Evolutionary conservation across 345 rosid genomes (phyloP), one percentile per base, ranked within the genome.

Genomic region (Citrus cavaleriei): DNA sequence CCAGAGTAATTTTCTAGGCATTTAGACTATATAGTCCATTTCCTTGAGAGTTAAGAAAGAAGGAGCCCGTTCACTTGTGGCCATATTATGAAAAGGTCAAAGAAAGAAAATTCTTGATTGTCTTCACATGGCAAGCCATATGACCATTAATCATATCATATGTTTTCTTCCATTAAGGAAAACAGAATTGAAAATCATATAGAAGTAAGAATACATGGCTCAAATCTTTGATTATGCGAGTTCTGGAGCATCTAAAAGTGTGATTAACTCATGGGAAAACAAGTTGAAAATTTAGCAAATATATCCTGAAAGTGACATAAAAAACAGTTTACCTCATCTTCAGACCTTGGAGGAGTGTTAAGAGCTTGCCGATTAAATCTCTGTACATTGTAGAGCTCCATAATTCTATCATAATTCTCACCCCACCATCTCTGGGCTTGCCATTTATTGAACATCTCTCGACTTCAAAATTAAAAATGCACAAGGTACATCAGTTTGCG

Each of bases 351-450:
- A n/a, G 99, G 98, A 49, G 97, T 91, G 79, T 92, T 86, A 69
- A 96, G 94, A 59, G 99, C 97, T 81, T 94, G 98, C 4, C 97
- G 93, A 68, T 96, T 96, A 77, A 96, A 96, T 89, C 92, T 94
- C 72, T 94, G 99, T 54, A 96, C 99, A 83, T 96, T 94, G 79
- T 96, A 96, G 59, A 96, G 97, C 87, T 94, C 99, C 91, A 93
- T 93, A 84, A 96, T 93, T 77, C 97, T 86, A 59, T 96, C 99
- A 6, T 88, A 96, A 65, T 96, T 96, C 88, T 96, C 98, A 22
- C 92, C 97, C 99, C 99, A 96, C 99, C 99, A 96, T 63, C 92
- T 77, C 86, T 96, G 99, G 1, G 99, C 99, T 86, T 96, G 97
- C 97, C 95, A 96, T 78, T 96, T 96, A 76, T 96, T 86, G 37